phyloP scores from a whole-genome alignment of 371 early-diverging fungal species.

The Mucor lusitanicus region DNA sequence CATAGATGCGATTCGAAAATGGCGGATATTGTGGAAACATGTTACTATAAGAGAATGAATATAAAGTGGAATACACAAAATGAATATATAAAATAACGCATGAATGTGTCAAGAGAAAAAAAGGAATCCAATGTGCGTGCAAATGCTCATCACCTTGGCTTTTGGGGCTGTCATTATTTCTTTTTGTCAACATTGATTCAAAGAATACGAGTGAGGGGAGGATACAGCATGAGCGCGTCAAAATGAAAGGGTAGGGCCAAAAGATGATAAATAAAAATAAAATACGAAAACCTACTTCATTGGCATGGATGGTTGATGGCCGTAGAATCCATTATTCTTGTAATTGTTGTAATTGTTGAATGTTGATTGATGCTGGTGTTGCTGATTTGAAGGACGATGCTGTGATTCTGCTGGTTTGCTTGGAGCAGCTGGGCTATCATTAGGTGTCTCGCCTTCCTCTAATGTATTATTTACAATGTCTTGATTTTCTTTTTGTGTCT shows the following conservation, averaged over 20 bases:
- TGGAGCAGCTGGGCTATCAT: neutral
- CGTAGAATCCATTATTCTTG: neutral
- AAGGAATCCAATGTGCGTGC: neutral
- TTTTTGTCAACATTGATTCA: neutral
- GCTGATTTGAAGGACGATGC: neutral
- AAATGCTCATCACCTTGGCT: neutral
- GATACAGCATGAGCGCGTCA: neutral
- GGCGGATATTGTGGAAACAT: conserved; percentile 15
- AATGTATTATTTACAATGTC: neutral
- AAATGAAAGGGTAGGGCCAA: neutral
- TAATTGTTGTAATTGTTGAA: neutral
- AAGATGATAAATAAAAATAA: neutral
- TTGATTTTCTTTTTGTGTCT: neutral
- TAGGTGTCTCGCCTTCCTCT: neutral
- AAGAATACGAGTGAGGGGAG: too few species aligned
- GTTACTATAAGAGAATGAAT: conserved; percentile 2
- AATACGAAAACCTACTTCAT: conserved; percentile 21
- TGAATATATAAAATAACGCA: neutral
- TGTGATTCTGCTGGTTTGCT: neutral
- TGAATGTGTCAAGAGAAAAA: neutral
- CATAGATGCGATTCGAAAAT: conserved; percentile 21
- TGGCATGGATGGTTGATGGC: conserved; percentile 7
- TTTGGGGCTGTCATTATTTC: neutral
- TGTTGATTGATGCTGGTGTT: conserved; percentile 1
- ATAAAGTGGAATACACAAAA: neutral